A percentile compares a stretch with the other conserved stretches of the same genome.
phyloP scores from a whole-genome alignment of 768 basidiomycete genomes.

The Russula emetica region DNA sequence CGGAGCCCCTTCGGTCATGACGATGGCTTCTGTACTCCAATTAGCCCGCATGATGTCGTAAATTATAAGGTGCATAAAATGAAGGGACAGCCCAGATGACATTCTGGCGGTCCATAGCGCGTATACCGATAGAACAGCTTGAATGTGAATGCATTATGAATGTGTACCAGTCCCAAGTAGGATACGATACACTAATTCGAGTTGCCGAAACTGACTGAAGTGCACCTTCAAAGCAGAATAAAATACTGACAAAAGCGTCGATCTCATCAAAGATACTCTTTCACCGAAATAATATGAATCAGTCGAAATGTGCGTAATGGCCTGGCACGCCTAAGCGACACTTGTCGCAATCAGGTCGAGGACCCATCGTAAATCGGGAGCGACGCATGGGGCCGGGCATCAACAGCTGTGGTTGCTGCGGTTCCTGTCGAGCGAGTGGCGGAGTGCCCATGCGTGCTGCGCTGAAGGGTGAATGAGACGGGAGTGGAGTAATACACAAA shows the following conservation, averaged over 20 bases:
- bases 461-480: slow-evolving; percentile 11
- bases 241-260: not conserved
- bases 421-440: slow-evolving; percentile 5
- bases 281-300: slow-evolving; percentile 8
- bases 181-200: not conserved
- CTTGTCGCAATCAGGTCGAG: slow-evolving; percentile 62
- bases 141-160: not conserved
- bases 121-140: not conserved
- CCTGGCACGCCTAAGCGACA: slow-evolving; percentile 63
- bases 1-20: too few species aligned
- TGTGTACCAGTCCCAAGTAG: not conserved
- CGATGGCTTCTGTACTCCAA: not conserved
- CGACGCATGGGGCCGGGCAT: slow-evolving; percentile 33
- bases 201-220: not conserved
- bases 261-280: not conserved
- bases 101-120: not conserved
- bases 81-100: not conserved
- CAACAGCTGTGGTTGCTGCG: slow-evolving; percentile 24
- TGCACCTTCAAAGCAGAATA: not conserved
- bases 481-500: slow-evolving; percentile 1
- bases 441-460: slow-evolving; percentile 28
- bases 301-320: slow-evolving; percentile 67
- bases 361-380: slow-evolving; percentile 65
- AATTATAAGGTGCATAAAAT: not conserved
- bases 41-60: not conserved